A percentile compares a stretch with the other conserved stretches of the same genome.
These are phyloP conservation scores for Truncatella angustata DNA, from an alignment of 2,329 filamentous ascomycete species.

Conservation along the genomic window DNA sequence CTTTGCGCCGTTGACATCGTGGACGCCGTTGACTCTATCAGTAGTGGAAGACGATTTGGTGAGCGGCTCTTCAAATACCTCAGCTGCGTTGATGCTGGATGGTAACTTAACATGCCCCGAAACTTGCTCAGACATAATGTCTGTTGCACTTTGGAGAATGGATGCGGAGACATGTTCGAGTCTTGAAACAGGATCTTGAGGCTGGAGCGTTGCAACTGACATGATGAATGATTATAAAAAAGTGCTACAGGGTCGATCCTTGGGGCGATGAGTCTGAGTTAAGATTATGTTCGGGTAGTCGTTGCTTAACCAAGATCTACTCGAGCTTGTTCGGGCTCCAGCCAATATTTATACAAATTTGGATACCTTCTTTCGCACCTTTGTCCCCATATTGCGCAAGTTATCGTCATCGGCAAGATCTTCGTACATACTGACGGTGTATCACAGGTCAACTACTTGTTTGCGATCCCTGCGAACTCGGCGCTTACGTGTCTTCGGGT, in stretches of 20 bases:
- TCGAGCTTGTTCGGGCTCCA: no score
- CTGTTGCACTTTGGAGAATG: not conserved
- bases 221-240: not conserved
- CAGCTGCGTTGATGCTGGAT: not conserved
- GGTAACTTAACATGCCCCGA: not conserved
- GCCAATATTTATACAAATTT: no score
- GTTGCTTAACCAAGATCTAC: no score
- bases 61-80: not conserved
- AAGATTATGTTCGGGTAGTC: not conserved
- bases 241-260: not conserved
- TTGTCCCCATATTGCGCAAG: no score
- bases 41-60: not conserved
- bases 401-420: no score
- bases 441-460: no score
- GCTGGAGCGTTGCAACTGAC: not conserved
- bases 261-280: not conserved
- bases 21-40: not conserved
- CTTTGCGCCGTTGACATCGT: not conserved
- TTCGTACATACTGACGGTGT: no score
- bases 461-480: not conserved
- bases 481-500: not conserved
- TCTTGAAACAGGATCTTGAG: not conserved
- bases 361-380: no score
- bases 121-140: not conserved
- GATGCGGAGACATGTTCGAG: not conserved